Evolutionary conservation across 2,329 filamentous ascomycete species (phyloP).

Genomic region (Fusarium setosum): DNA sequence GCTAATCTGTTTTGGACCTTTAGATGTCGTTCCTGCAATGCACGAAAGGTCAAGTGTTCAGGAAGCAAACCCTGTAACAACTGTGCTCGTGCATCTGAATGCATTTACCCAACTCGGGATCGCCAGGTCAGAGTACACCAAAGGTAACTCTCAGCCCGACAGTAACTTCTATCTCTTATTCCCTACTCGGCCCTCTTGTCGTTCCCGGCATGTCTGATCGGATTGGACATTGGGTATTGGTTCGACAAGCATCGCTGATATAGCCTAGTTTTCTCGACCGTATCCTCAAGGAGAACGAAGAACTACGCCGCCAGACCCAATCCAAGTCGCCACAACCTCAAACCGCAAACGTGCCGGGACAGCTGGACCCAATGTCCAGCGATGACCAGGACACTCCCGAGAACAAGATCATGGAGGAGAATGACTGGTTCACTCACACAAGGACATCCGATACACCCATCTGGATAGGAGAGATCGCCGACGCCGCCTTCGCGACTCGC

Average conservation of each 20-base stretch:
- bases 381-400: neutral
- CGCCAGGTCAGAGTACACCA: neutral
- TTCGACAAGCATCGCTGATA: neutral
- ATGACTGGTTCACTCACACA: conserved; percentile 11
- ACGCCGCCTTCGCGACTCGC: conserved; percentile 25
- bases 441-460: conserved; percentile 17
- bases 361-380: neutral
- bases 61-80: neutral
- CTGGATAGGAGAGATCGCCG: conserved; percentile 21
- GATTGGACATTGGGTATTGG: no score
- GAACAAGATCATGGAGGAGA: conserved; percentile 16
- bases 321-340: neutral
- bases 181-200: neutral
- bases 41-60: neutral
- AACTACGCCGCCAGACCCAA: neutral
- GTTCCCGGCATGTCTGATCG: no score
- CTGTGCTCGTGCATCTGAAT: neutral
- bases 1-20: neutral
- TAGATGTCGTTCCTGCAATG: neutral
- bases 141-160: neutral
- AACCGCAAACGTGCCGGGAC: neutral
- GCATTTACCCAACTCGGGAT: neutral
- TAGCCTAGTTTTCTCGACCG: conserved; percentile 11
- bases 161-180: neutral
- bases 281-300: conserved; percentile 12